phyloP scores from a whole-genome alignment of 805 yeast genomes.

The Pichia cephalocereana region DNA sequence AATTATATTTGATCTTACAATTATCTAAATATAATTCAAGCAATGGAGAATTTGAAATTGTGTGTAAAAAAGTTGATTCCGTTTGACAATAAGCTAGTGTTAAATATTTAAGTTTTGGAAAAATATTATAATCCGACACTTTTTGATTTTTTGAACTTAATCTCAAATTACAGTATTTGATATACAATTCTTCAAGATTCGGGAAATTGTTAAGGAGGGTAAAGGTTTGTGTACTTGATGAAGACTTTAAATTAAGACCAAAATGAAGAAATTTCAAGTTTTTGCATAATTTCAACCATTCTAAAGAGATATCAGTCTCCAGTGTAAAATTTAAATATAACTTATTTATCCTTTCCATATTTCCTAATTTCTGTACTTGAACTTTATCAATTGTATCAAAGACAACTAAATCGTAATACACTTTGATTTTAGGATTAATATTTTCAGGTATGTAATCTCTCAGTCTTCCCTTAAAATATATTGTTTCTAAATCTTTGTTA shows the following conservation, averaged over 20 bases:
- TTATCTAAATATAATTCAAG: conserved; percentile 11
- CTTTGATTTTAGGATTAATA: neutral
- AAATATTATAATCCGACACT: neutral
- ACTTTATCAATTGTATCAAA: conserved; percentile 4
- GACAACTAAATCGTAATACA: conserved; percentile 5
- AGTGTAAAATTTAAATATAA: conserved; percentile 4
- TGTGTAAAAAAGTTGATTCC: conserved; percentile 7
- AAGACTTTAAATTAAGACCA: conserved; percentile 4
- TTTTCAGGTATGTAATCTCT: conserved; percentile 1
- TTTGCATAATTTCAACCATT: conserved; percentile 6
- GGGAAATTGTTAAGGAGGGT: neutral
- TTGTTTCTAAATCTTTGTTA: conserved; percentile 1
- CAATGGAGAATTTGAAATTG: neutral
- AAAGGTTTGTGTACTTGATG: neutral
- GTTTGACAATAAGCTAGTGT: conserved; percentile 15
- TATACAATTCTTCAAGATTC: neutral
- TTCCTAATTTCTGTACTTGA: neutral
- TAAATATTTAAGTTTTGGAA: conserved; percentile 8
- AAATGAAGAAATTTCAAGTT: conserved; percentile 12
- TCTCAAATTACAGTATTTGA: neutral
- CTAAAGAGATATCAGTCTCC: conserved; percentile 3
- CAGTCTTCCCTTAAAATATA: conserved; percentile 9
- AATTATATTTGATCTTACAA: conserved; percentile 15
- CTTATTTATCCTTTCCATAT: neutral
- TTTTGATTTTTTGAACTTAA: neutral